Base-by-base conservation (phyloP, 352 stramenopile species). In the Phytophthora quininea region DNA sequence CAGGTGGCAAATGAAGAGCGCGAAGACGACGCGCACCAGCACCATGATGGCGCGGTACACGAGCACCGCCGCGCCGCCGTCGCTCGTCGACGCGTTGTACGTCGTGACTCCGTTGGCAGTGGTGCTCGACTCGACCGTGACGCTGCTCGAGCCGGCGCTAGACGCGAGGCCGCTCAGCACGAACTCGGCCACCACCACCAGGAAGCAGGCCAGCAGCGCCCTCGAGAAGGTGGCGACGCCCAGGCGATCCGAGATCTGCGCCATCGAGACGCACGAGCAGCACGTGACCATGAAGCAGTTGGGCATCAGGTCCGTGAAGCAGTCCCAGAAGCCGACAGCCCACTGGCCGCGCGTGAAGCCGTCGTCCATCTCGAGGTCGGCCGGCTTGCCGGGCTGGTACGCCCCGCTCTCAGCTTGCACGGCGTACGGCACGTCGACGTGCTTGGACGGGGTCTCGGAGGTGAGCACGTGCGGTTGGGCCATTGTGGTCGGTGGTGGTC, bases 241-340 rank as follows among this genome's bases (percentile, higher is more conserved):
- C 4, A 89, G 67, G 2, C 77, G 68, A 2, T 67, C 30, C 7
- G 67, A 64, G 47, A 80, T 77, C 50, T 89, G 77, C 6, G 80
- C 76, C 19, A 84, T 42, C 8, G 73, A 76, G 24, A 89, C 24
- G 52, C 80, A 89, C 31, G 80, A 66, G 56, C 76, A 85, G 60
- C 64, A 78, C 53, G 58, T 76, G 19, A 67, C 62, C 73, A 84
- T 80, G 55, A 81, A 59, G 30, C 62, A 69, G 67, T 89, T 89
- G 31, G 80, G 78, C 55, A 82, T 67, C 38, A 76, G 66, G 31
- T 73, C 58, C 10, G 66, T 62, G 57, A 79, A 78, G 60, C 80
- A 89, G 54, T 70, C 77, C 52, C 71, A 90, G 42, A 74, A 74
- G 35, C 66, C 61, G 12, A 74, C 61, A 32, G 50, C 42, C 66